These are phyloP conservation scores for Aspergillus tamarii DNA, from an alignment of 2,329 filamentous ascomycete species.

Conservation along the genomic window DNA sequence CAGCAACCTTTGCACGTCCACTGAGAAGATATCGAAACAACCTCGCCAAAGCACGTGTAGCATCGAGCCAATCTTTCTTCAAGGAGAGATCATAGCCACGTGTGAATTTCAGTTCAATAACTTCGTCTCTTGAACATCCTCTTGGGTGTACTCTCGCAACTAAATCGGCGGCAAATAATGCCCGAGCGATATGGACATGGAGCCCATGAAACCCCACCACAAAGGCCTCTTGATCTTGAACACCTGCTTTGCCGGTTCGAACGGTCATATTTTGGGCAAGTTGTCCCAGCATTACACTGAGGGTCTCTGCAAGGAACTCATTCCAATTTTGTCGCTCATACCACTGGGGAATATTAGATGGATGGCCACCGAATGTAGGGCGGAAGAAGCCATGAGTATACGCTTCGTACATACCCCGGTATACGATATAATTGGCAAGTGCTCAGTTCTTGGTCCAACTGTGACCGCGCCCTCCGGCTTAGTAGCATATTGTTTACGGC, in stretches of 20 bases:
- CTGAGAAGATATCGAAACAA: slow-evolving; percentile 19
- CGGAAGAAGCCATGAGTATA: neutral
- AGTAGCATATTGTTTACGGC: neutral
- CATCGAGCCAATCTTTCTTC: slow-evolving; percentile 20
- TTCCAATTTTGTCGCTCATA: slow-evolving; percentile 13
- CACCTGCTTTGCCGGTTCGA: neutral
- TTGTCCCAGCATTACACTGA: slow-evolving; percentile 19
- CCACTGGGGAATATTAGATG: slow-evolving; percentile 11
- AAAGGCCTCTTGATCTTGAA: slow-evolving; percentile 11
- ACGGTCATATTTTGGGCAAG: slow-evolving; percentile 10
- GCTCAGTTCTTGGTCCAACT: neutral
- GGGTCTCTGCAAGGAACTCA: slow-evolving; percentile 12
- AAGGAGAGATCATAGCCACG: slow-evolving; percentile 17
- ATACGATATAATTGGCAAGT: slow-evolving; percentile 9
- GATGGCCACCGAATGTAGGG: too few species aligned
- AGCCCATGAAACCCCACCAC: slow-evolving; percentile 11
- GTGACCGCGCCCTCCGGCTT: slow-evolving; percentile 4
- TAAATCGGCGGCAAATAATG: neutral
- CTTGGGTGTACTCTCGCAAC: slow-evolving; percentile 6
- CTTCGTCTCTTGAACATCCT: slow-evolving; percentile 2
- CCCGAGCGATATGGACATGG: slow-evolving; percentile 10
- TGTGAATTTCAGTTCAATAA: slow-evolving; percentile 10
- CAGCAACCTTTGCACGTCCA: slow-evolving; percentile 17
- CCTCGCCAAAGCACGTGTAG: slow-evolving; percentile 14
- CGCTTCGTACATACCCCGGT: slow-evolving; percentile 1